These are phyloP conservation scores for Yarrowia galli DNA, from an alignment of 1,139 yeast species.

Conservation along the genomic window DNA sequence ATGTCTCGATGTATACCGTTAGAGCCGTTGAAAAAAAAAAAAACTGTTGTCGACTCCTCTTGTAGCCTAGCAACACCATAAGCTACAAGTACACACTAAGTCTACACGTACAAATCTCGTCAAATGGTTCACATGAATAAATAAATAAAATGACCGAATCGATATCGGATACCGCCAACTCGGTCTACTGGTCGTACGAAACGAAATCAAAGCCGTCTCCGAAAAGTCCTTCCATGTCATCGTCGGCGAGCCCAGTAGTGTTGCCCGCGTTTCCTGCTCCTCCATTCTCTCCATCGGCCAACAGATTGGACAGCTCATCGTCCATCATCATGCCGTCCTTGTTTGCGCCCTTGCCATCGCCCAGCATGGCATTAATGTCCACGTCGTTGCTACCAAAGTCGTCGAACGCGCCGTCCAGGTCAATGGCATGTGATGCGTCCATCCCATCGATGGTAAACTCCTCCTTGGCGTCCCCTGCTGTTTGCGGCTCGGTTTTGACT, in stretches of 20 bases:
- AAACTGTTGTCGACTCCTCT: no score
- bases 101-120: no score
- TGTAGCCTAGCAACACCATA: no score
- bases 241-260: constrained; percentile 27
- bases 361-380: constrained; percentile 33
- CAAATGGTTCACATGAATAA: neutral
- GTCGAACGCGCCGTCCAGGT: constrained; percentile 27
- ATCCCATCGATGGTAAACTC: constrained; percentile 6
- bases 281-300: constrained; percentile 8
- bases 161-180: no score
- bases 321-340: constrained; percentile 37
- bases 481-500: neutral
- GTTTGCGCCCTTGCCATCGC: constrained; percentile 22
- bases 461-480: neutral
- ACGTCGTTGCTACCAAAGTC: constrained; percentile 29
- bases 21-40: no score
- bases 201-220: constrained; percentile 47
- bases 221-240: constrained; percentile 45
- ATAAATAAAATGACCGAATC: neutral
- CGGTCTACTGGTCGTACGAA: constrained; percentile 41
- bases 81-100: no score
- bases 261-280: neutral
- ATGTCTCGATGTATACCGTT: neutral
- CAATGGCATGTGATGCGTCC: constrained; percentile 35
- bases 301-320: constrained; percentile 22